Percentiles rank a stretch among this genome's conserved stretches.
These are phyloP conservation scores for Clavispora fructus DNA, from an alignment of 805 yeast species.

Conservation along the genomic window DNA sequence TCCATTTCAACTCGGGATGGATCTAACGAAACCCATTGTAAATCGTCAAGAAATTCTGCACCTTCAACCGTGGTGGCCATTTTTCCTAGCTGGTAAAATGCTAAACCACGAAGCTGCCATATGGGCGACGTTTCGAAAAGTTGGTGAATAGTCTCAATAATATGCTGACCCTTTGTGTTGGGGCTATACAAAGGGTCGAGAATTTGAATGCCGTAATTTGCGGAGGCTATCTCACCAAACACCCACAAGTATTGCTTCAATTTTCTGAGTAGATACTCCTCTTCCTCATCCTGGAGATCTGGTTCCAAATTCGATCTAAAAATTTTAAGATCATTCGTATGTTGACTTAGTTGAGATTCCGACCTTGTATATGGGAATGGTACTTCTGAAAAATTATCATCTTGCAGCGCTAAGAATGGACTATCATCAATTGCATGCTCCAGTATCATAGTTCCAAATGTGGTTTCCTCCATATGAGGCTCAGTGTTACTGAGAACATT, in stretches of 20 bases:
- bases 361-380: neutral
- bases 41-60: conserved; percentile 75
- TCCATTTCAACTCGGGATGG: neutral
- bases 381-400: neutral
- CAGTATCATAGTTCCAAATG: neutral
- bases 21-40: conserved; percentile 50
- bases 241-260: conserved; percentile 84
- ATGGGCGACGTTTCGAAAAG: conserved; percentile 27
- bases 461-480: neutral
- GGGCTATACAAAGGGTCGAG: conserved; percentile 28
- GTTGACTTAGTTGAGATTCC: neutral
- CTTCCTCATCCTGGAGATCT: conserved; percentile 2
- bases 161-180: conserved; percentile 19
- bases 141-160: conserved; percentile 44
- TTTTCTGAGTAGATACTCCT: conserved; percentile 23
- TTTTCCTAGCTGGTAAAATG: conserved; percentile 73
- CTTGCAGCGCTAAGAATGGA: neutral
- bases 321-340: neutral
- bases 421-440: neutral
- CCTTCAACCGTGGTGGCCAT: conserved; percentile 73
- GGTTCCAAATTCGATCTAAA: neutral
- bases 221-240: conserved; percentile 74
- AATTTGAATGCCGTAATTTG: conserved; percentile 57
- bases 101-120: conserved; percentile 67
- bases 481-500: conserved; percentile 1